Base-by-base conservation (phyloP, 1,139 yeast species). In the Waltiozyma sp. region DNA sequence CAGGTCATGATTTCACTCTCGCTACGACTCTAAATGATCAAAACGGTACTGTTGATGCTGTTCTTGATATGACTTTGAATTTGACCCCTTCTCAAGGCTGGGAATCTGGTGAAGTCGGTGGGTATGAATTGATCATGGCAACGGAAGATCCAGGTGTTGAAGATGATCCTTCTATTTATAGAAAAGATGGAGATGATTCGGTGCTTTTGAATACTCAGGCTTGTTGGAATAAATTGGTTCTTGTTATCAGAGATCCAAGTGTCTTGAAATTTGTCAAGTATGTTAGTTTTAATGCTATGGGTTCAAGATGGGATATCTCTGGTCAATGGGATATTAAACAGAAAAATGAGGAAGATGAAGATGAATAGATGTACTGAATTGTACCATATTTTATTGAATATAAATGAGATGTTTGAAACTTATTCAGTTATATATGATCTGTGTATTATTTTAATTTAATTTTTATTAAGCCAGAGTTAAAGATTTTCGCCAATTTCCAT, bases 241-340 rank as follows among this genome's bases (percentile, higher is more conserved):
- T 93, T 47, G 86, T 87, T 69, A 71, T 85, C 48, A 70, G 97
- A 53, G 98, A 91, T 57, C 78, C 84, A 6, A 75, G 80, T 40
- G 89, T 91, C 24, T 68, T 93, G 60, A 84, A 91, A 60, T 93
- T 93, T 61, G 80, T 91, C 50, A 93, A 93, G 60, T 93, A 91
- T 56, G 93, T 91, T 9, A 85, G 96, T 59, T 77, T 77, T 59
- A 77, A 77, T 52, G 96, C 97, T 8, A 79, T 78, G 49, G 96
- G 96, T 1, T 80, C 94, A 34, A 71, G 98, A 57, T 93, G 96
- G 96, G 98, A 93, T 57, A 66, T 91, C 37, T 69, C 73, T 36
- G 78, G 84, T 46, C 85, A 82, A 55, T 89, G 95, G 93, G 79
- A 77, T 51, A 81, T 86, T 18, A 72, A 70, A 46, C 64, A 64